A percentile compares a stretch with the other conserved stretches of the same genome.
Evolutionary conservation across 257 asterid species (phyloP).

Genomic region (Agastache rugosa): DNA sequence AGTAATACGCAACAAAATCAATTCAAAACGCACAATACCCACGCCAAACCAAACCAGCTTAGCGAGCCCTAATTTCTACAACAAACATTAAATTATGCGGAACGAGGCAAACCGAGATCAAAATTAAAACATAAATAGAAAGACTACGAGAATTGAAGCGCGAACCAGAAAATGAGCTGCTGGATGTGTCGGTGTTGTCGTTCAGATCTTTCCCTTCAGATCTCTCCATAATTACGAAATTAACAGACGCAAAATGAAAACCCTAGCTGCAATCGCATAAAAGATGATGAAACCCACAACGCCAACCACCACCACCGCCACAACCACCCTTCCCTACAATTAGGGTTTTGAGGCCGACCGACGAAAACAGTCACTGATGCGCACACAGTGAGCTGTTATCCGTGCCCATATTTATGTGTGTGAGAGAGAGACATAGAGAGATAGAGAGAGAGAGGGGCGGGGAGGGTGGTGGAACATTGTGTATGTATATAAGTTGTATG

Average conservation of each 20-base stretch:
- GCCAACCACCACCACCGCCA: slow-evolving; percentile 30
- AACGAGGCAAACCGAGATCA: slow-evolving; percentile 21
- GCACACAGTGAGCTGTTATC: slow-evolving; percentile 36
- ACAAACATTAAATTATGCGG: slow-evolving; percentile 4
- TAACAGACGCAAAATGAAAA: slow-evolving; percentile 24
- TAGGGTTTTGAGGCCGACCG: slow-evolving; percentile 47
- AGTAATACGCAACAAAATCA: slow-evolving; percentile 11
- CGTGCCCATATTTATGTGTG: slow-evolving; percentile 23
- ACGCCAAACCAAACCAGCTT: slow-evolving; percentile 4
- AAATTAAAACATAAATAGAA: slow-evolving; percentile 7
- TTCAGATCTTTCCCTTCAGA: slow-evolving; percentile 51
- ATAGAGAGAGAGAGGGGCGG: slow-evolving; percentile 1
- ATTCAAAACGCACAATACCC: not conserved
- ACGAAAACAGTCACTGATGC: slow-evolving; percentile 26
- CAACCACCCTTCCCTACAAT: slow-evolving; percentile 29
- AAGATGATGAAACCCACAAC: slow-evolving; percentile 23
- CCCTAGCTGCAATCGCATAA: slow-evolving; percentile 27
- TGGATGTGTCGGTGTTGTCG: slow-evolving; percentile 41
- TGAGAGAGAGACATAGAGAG: slow-evolving; percentile 32
- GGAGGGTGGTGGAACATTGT: not conserved
- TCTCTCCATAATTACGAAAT: slow-evolving; percentile 59
- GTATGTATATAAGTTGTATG: slow-evolving; percentile 10
- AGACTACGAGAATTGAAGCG: slow-evolving; percentile 15
- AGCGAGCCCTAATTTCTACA: not conserved
- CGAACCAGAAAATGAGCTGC: slow-evolving; percentile 65